Evolutionary conservation across 352 stramenopile species (phyloP), one percentile per base, ranked within the genome.

Genomic region (Globisporangium polare): DNA sequence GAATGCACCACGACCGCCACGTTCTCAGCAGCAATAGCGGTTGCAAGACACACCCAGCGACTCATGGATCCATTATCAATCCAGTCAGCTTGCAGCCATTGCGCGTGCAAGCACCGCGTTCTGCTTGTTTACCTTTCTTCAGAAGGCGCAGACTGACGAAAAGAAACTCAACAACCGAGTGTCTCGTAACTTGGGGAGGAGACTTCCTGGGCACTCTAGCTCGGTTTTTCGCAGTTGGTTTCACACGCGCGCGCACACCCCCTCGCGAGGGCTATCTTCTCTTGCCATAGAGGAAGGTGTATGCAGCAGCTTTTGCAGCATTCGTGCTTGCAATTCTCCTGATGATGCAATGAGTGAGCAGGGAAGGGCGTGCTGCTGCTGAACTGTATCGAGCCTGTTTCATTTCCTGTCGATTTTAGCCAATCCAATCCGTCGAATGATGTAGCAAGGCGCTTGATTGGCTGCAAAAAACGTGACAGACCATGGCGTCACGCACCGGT

Each of bases 191-290:
- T 7, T 33, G 17, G 41, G 24, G 41, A 5, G 24, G 22, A 24
- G n/a, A n/a, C n/a, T 6, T 26, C 7, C n/a, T 46, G 39, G 39
- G 13, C 12, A 5, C 5, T 43, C 39, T 43, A 20, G 39, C 12
- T 43, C 39, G 17, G 2, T 46, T 49, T 49, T 49, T 49, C 42
- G 42, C 42, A 49, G 42, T 49, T 49, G 42, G 42, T 27, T 49
- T 27, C n/a, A 2, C 18, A 2, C 41, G 6, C 41, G n/a, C n/a
- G n/a, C n/a, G n/a, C 18, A 24, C 26, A 12, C 41, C 20, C 7
- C 10, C 29, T 33, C 42, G 17, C 42, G n/a, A n/a, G n/a, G n/a
- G 18, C n/a, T 18, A 24, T 26, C 1, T n/a, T 27, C 5, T 49
- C 18, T 49, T 24, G 41, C 12, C 5, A 46, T 42, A 24, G 8